Conservation (phyloP, 768 basidiomycete species). For the Boletus pseudo-olivaceus region DNA sequence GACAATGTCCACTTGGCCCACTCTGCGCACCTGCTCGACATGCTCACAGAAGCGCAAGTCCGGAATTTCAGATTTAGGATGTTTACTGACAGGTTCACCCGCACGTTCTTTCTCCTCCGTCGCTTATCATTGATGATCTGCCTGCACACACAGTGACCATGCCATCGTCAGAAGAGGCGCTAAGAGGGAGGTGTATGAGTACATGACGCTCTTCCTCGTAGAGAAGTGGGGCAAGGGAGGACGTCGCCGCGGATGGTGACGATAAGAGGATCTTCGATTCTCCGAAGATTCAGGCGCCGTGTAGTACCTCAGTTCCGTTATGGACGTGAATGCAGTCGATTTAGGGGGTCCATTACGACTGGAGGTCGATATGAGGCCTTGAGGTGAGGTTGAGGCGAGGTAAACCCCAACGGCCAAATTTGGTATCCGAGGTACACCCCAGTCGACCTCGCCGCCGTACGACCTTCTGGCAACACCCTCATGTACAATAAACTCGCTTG, state of each 20-base stretch:
- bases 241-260: slow-evolving; percentile 57
- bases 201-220: slow-evolving; percentile 74
- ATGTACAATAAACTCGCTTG: not conserved
- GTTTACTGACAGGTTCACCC: slow-evolving; percentile 88
- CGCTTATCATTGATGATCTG: slow-evolving; percentile 7
- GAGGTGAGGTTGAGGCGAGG: too few relatives aligned
- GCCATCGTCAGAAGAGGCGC: slow-evolving; percentile 70
- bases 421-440: too few relatives aligned
- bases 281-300: too few relatives aligned
- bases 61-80: slow-evolving; percentile 83
- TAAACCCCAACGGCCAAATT: too few relatives aligned
- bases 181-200: slow-evolving; percentile 82
- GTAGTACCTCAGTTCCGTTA: not conserved
- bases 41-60: slow-evolving; percentile 78
- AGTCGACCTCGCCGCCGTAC: too few relatives aligned
- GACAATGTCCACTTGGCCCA: slow-evolving; percentile 97
- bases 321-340: not conserved
- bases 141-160: slow-evolving; percentile 62
- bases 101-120: not conserved
- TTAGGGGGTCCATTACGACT: too few relatives aligned
- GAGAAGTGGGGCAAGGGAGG: slow-evolving; percentile 94
- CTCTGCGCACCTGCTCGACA: slow-evolving; percentile 86
- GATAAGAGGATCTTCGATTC: not conserved
- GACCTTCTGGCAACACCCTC: too few relatives aligned
- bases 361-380: too few relatives aligned